Evolutionary conservation across 2,329 filamentous ascomycete species (phyloP), one percentile per base, ranked within the genome.

Genomic region (Annulohypoxylon truncatum): DNA sequence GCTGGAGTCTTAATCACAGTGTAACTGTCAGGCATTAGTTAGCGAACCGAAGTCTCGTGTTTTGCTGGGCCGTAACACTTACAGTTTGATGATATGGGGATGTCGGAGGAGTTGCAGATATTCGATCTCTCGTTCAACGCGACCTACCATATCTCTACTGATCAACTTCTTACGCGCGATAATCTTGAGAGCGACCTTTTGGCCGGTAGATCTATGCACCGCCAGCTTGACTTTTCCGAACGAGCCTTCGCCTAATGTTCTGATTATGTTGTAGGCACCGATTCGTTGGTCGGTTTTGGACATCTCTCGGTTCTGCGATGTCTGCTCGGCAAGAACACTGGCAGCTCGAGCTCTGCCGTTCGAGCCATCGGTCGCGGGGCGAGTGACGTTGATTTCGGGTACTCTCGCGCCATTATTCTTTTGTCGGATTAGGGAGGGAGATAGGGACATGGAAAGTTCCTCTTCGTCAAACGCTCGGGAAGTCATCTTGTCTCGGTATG

Each of bases 221-320:
- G 96, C 96, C 74, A 99, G 88, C 84, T 98, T 98, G 78, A 99
- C 96, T 83, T 99, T 99, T 74, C 96, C 96, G 79, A 99, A 99
- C 2, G 94, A 97, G 48, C 96, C 96, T 82, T 99, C 96, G 61
- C 96, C 96, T 12, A 99, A 86, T 13, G 95, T 97, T 78, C 90
- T 91, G 73, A 97, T 85, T 61, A 97, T 90, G 74, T 92, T 92
- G 83, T 99, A 99, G 80, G 94, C 92, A 71, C 94, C 94, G 75
- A 98, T 89, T 71, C 95, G 90, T 82, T 95, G 92, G 82, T 92
- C 93, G 69, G 89, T 87, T 82, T 87, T 90, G 82, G 79, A 77
- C 76, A 82, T 84, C 62, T 85, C 79, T 59, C 76, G 77, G 76
- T 78, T 73, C 74, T 80, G 73, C 73, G 76, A 71, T 76, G 74